Base-by-base conservation (phyloP, 2,329 filamentous ascomycete genomes). In the Cryphonectria naterciae region DNA sequence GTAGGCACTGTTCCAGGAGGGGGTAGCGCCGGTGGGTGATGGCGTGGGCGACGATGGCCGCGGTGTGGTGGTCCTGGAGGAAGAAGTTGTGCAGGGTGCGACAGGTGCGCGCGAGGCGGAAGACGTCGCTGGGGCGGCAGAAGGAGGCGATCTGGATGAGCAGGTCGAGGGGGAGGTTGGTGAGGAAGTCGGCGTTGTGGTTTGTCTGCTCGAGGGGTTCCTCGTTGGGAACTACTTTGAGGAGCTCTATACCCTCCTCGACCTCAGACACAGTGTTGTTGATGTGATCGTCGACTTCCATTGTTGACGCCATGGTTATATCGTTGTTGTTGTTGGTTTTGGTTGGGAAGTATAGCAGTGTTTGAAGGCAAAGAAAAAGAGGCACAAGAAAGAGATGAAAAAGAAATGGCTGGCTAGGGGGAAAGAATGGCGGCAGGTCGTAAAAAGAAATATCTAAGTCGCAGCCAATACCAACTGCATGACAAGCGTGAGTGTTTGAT, bases 101-200 rank as follows among this genome's bases (percentile, higher is more conserved):
- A 77, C 80, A 85, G 17, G 85, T 80, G 28, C 81, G 80, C 39
- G 79, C 77, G 2, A 88, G 78, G 1, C 74, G 79, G 74, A 87
- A 81, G 28, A 89, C 74, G 60, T 89, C 86, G 77, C 83, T 85
- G 0, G 88, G 86, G 0, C 74, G 79, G 11, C 88, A 78, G 25
- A 81, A 75, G n/a, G 77, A 75, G 1, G 89, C 72, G 22, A 88
- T 82, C 52, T 83, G 80, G 39, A 86, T 76, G 3, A 88, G 71
- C 1, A 89, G 78, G 76, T 89, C 88, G 22, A 83, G 83, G 0
- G 88, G 87, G 0, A 89, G 80, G 72, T 84, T 81, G 32, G 84
- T 74, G 15, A 88, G 77, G 41, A 80, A 79, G 11, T 72, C 71
- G 68, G 78, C 82, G n/a, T n/a, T n/a, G 73, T 46, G 7, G 43